Evolutionary conservation across 129 eudicot genomes (phyloP).

Genomic region (Flaveria ramosissima): DNA sequence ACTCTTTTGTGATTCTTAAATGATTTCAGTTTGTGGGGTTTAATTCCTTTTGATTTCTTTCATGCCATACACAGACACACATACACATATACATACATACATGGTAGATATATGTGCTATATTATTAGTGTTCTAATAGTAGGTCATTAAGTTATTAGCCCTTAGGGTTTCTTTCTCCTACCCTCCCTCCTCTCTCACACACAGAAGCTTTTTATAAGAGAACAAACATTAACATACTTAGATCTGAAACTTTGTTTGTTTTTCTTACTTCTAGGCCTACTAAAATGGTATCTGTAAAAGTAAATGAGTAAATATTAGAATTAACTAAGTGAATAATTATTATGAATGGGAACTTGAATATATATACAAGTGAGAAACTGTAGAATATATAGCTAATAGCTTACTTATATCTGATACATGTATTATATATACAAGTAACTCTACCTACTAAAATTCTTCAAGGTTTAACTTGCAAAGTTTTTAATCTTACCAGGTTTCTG

Average conservation of each 20-base stretch:
- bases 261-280: not conserved
- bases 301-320: too few species aligned
- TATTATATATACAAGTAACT: too few species aligned
- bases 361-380: too few species aligned
- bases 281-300: not conserved
- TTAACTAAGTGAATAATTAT: too few species aligned
- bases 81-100: not conserved
- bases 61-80: conserved; percentile 12
- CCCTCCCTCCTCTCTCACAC: not conserved
- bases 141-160: not conserved
- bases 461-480: not conserved
- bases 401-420: too few species aligned
- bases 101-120: conserved; percentile 5
- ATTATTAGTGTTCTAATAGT: not conserved
- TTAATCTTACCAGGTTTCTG: not conserved
- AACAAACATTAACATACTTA: not conserved
- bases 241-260: conserved; percentile 33
- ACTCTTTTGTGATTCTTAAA: conserved; percentile 25
- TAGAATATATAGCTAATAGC: too few species aligned
- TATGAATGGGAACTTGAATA: too few species aligned
- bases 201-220: not conserved
- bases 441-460: not conserved
- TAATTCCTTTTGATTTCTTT: conserved; percentile 5
- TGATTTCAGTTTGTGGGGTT: conserved; percentile 14
- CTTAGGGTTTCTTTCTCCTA: conserved; percentile 25